Conservation (phyloP, 305 asterid species). For the Solanum hybrid region DNA sequence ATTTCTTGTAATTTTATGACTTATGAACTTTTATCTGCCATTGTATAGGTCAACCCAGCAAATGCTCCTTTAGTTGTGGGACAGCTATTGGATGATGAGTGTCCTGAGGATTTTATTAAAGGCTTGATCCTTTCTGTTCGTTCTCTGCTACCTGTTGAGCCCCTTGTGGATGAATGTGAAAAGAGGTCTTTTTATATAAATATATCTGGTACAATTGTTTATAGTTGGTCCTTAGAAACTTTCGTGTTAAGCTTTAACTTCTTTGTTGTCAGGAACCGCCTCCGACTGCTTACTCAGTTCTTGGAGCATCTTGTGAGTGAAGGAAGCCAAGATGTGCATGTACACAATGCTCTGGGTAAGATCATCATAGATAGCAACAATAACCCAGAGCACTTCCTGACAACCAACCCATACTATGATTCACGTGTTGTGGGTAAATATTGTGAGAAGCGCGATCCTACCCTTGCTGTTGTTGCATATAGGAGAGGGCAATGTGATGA, state of each 20-base stretch:
- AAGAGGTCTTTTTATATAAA: constrained; percentile 59
- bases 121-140: constrained; percentile 97
- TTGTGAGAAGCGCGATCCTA: constrained; percentile 99
- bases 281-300: constrained; percentile 91
- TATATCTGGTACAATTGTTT: constrained; percentile 15
- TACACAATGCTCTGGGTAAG: constrained; percentile 97
- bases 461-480: constrained; percentile 99
- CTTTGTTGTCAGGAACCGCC: constrained; percentile 74
- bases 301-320: constrained; percentile 99
- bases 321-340: constrained; percentile 99
- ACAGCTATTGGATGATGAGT: constrained; percentile 94
- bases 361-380: constrained; percentile 96
- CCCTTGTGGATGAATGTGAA: constrained; percentile 98
- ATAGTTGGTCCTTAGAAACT: not conserved
- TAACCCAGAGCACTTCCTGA: constrained; percentile 97
- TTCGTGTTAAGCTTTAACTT: not conserved
- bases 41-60: constrained; percentile 88
- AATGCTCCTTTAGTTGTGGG: constrained; percentile 99
- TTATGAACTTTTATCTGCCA: constrained; percentile 6
- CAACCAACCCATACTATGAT: constrained; percentile 96
- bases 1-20: not conserved
- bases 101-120: constrained; percentile 98
- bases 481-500: constrained; percentile 98
- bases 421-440: constrained; percentile 99
- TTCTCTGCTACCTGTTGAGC: constrained; percentile 96